phyloP scores from a whole-genome alignment of 1,284 basidiomycete genomes.

The Tilletiopsis washingtonensis region DNA sequence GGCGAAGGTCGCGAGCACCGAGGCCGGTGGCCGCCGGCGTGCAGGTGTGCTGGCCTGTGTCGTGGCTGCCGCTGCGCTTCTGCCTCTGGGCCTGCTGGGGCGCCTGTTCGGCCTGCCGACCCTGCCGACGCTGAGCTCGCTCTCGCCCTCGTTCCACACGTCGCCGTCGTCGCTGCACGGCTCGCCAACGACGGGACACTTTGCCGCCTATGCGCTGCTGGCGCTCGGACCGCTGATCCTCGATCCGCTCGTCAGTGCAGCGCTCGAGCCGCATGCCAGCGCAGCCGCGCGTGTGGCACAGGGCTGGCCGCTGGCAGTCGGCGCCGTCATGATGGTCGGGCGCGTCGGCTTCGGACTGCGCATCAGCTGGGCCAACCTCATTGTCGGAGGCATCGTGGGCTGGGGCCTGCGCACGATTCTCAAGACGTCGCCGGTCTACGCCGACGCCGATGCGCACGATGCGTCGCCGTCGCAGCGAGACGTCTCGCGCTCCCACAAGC shows the following conservation, averaged over 20 bases:
- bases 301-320: slow-evolving; percentile 39
- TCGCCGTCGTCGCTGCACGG: slow-evolving; percentile 1
- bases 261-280: slow-evolving; percentile 38
- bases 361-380: slow-evolving; percentile 15
- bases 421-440: slow-evolving; percentile 26
- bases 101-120: slow-evolving; percentile 9
- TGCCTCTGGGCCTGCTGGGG: slow-evolving; percentile 24
- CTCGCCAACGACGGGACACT: slow-evolving; percentile 12
- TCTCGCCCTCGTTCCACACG: slow-evolving; percentile 9
- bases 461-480: background rate
- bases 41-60: slow-evolving; percentile 37
- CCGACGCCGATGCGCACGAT: background rate
- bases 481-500: background rate
- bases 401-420: slow-evolving; percentile 35
- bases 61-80: slow-evolving; percentile 20
- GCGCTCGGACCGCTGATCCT: slow-evolving; percentile 32
- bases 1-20: slow-evolving; percentile 18
- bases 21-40: slow-evolving; percentile 33
- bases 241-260: slow-evolving; percentile 35
- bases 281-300: slow-evolving; percentile 28
- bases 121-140: slow-evolving; percentile 13
- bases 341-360: slow-evolving; percentile 33
- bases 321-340: slow-evolving; percentile 28
- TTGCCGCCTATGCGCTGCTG: slow-evolving; percentile 36
- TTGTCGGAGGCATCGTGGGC: slow-evolving; percentile 24